A percentile compares a stretch with the other conserved stretches of the same genome.
Evolutionary conservation across 192 early-diverging fungal genomes (phyloP).

Genomic region (Blastocladiella britannica): DNA sequence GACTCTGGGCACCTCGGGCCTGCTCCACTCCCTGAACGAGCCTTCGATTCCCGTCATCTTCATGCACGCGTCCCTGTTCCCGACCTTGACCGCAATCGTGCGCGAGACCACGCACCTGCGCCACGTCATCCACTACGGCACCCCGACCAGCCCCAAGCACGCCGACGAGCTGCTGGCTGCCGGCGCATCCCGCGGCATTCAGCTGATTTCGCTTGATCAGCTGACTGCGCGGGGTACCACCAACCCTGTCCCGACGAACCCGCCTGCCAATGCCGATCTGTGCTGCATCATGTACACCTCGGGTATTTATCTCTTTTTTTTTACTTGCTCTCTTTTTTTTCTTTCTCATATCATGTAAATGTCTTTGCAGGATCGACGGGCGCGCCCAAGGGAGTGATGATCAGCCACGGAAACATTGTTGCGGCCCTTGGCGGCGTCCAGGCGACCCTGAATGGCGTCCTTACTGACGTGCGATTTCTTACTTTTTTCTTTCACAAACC

Average conservation of each 20-base stretch:
- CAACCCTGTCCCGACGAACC: background rate
- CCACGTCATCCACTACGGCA: conserved; percentile 52
- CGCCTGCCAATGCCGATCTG: conserved; percentile 13
- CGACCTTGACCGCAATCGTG: conserved; percentile 36
- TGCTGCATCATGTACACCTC: conserved; percentile 56
- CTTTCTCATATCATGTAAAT: background rate
- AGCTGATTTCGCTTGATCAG: background rate
- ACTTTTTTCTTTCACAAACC: too few relatives aligned
- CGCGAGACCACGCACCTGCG: conserved; percentile 35
- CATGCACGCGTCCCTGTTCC: conserved; percentile 50
- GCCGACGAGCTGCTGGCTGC: conserved; percentile 11
- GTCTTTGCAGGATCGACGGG: conserved; percentile 35
- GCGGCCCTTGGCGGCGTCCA: conserved; percentile 25
- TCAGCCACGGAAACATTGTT: conserved; percentile 44
- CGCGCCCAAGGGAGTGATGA: conserved; percentile 50
- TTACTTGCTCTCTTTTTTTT: background rate
- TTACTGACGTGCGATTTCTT: too few relatives aligned
- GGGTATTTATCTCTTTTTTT: conserved; percentile 3
- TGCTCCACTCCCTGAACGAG: conserved; percentile 66
- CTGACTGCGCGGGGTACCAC: background rate
- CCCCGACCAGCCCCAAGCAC: conserved; percentile 23
- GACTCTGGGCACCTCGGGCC: conserved; percentile 64
- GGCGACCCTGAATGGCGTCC: too few relatives aligned
- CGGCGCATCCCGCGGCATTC: background rate
- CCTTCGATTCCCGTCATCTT: conserved; percentile 45